Conservation (phyloP, 108 stramenopile genomes). For the Nitzschia putrida region DNA sequence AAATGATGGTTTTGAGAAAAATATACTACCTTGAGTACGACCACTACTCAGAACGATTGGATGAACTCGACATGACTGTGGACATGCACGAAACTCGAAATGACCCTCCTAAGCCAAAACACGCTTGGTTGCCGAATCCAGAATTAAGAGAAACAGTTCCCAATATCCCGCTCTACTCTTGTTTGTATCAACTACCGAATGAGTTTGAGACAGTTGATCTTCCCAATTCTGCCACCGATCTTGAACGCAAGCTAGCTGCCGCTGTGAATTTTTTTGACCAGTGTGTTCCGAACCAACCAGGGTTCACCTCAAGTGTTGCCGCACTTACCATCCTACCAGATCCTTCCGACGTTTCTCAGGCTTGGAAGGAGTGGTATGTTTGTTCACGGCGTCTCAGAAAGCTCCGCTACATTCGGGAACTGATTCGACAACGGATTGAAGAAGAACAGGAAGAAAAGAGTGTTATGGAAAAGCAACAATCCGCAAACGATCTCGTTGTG, state of each 20-base stretch:
- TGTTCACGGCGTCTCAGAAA: slow-evolving; percentile 61
- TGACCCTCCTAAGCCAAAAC: not conserved
- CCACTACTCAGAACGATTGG: slow-evolving; percentile 56
- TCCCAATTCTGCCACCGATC: slow-evolving; percentile 1
- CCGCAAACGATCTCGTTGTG: too few species aligned
- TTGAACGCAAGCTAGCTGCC: slow-evolving; percentile 76
- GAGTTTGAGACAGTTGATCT: slow-evolving; percentile 8
- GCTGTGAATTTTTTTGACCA: slow-evolving; percentile 76
- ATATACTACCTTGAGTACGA: slow-evolving; percentile 81
- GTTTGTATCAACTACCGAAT: slow-evolving; percentile 42
- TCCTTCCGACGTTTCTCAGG: slow-evolving; percentile 54
- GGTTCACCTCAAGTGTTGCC: slow-evolving; percentile 80
- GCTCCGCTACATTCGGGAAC: slow-evolving; percentile 59
- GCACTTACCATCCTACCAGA: slow-evolving; percentile 84
- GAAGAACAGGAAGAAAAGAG: not conserved
- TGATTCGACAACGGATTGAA: slow-evolving; percentile 14
- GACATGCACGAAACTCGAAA: not conserved
- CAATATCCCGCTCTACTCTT: slow-evolving; percentile 73
- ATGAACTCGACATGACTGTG: slow-evolving; percentile 46
- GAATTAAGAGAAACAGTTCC: slow-evolving; percentile 84
- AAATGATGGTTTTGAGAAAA: slow-evolving; percentile 68
- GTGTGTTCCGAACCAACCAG: slow-evolving; percentile 81
- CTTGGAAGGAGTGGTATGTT: slow-evolving; percentile 84
- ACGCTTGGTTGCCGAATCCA: slow-evolving; percentile 83
- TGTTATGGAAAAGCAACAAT: not conserved